These are phyloP conservation scores for Yamadazyma spencermartinsiae DNA, from an alignment of 1,139 yeast species.

Conservation along the genomic window DNA sequence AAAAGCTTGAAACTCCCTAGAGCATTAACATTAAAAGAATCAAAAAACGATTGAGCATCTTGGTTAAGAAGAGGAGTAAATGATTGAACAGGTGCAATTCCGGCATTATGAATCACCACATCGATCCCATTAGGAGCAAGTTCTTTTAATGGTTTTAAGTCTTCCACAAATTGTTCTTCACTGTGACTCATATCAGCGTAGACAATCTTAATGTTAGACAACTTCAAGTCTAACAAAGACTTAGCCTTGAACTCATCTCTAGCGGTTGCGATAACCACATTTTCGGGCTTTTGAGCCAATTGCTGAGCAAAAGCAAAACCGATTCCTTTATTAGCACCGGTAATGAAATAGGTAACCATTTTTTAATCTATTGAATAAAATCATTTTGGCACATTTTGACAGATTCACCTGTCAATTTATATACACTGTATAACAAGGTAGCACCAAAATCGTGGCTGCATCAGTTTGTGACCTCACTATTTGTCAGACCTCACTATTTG, in stretches of 20 bases:
- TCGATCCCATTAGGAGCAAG: slow-evolving; percentile 17
- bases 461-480: too few species aligned
- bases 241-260: slow-evolving; percentile 6
- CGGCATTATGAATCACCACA: slow-evolving; percentile 21
- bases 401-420: too few species aligned
- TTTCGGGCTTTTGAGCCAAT: slow-evolving; percentile 6
- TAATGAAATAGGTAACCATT: slow-evolving; percentile 6
- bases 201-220: slow-evolving; percentile 7
- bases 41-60: slow-evolving; percentile 3
- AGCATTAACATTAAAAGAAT: slow-evolving; percentile 7
- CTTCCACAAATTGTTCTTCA: slow-evolving; percentile 6
- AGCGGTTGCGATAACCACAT: slow-evolving; percentile 8
- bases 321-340: slow-evolving; percentile 9
- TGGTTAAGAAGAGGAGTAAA: neutral
- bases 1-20: slow-evolving; percentile 10
- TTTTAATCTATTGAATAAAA: too few species aligned
- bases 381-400: too few species aligned
- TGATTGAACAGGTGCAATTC: slow-evolving; percentile 7
- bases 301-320: slow-evolving; percentile 6
- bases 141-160: slow-evolving; percentile 10
- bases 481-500: too few species aligned
- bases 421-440: too few species aligned
- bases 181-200: slow-evolving; percentile 3
- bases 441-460: too few species aligned
- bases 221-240: slow-evolving; percentile 4